Base-by-base conservation (phyloP, 2,329 filamentous ascomycete genomes). In the Claviceps humidiphila region DNA sequence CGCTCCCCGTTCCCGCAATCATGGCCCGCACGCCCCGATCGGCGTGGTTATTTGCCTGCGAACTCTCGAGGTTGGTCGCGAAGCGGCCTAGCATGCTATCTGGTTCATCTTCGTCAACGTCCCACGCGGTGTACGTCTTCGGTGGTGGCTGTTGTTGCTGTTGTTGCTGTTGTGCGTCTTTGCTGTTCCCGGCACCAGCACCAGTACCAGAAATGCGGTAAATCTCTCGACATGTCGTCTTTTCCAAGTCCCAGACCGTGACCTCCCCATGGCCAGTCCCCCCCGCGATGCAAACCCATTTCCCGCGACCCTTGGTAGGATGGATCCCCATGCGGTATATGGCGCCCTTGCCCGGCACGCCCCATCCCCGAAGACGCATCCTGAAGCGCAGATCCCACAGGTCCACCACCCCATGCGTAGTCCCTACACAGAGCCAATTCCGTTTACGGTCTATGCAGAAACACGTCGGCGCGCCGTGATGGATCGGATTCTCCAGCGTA, bases 301-400 rank as follows among this genome's bases (percentile, higher is more conserved):
- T 85, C 11, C 87, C 86, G 44, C 87, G 81, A 1, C 86, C 85
- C 64, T 84, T 87, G 24, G 77, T 78, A 0, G 89, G 89, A 62
- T 95, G 89, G 1, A 95, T 74, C 53, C 81, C 77, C 16, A 98
- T 74, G 37, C 89, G 79, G 60, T 91, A 85, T 56, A 97, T 88
- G 17, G 87, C 76, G 1, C 84, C 82, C 55, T 87, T 87, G 22
- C 87, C 88, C 0, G 87, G 82, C 30, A 96, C 78, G 1, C 89
- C 89, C 89, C 90, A 97, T 14, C 84, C 87, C 65, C 87, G 89
- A 24, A 97, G 73, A 22, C 89, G 81, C 60, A 97, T 79, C 58
- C 82, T 85, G 74, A 98, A 98, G n/a, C 93, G 85, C 42, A 98
- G 75, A 67, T 98, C 93, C 93, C 93, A 98, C 1, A 98, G 76